Evolutionary conservation across 805 yeast species (phyloP).

Genomic region (Yamadazyma akitaensis): DNA sequence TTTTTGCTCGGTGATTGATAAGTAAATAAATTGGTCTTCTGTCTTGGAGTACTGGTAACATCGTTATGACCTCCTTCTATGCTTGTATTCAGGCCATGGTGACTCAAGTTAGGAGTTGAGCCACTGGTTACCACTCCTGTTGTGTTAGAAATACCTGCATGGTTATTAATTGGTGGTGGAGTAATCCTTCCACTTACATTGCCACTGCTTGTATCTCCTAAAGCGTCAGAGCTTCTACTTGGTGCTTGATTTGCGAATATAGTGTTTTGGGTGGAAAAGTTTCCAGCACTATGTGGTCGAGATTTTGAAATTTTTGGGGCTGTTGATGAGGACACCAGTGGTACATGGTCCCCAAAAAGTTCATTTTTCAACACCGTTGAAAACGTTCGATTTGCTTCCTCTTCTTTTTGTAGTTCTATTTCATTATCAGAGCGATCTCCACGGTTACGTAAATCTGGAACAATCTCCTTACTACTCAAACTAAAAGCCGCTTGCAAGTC

Average conservation of each 20-base stretch:
- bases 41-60: slow-evolving; percentile 36
- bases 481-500: slow-evolving; percentile 85
- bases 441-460: slow-evolving; percentile 30
- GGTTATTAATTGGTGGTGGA: slow-evolving; percentile 16
- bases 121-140: background rate
- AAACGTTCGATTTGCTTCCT: slow-evolving; percentile 84
- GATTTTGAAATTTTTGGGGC: slow-evolving; percentile 8
- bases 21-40: slow-evolving; percentile 61
- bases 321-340: slow-evolving; percentile 40
- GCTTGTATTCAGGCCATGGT: slow-evolving; percentile 2
- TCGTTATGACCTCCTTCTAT: slow-evolving; percentile 13
- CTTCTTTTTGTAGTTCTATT: slow-evolving; percentile 63
- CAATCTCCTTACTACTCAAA: slow-evolving; percentile 44
- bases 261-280: slow-evolving; percentile 6
- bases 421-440: slow-evolving; percentile 46
- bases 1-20: slow-evolving; percentile 69
- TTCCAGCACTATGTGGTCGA: slow-evolving; percentile 21
- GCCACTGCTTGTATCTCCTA: background rate
- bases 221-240: slow-evolving; percentile 3
- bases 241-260: slow-evolving; percentile 9
- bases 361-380: slow-evolving; percentile 85
- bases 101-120: background rate
- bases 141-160: background rate
- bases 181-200: slow-evolving; percentile 17
- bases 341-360: slow-evolving; percentile 83